Conservation (phyloP, 257 asterid genomes). For the Solanum gandarillasii region DNA sequence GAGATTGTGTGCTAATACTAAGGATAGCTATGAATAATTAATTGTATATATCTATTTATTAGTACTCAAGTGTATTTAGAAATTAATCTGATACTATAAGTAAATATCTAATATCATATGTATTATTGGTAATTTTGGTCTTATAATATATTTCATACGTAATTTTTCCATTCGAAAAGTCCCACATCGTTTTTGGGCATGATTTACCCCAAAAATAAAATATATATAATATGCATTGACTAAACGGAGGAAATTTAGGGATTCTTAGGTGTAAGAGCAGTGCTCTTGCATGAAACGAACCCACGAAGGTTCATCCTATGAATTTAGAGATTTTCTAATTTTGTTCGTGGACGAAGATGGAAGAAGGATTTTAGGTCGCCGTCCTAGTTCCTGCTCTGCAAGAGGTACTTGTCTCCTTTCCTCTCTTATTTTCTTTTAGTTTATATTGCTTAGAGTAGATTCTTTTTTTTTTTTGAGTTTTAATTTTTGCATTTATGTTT, state of each 20-base stretch:
- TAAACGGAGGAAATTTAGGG: background rate
- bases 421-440: background rate
- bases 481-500: background rate
- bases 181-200: background rate
- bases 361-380: background rate
- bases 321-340: background rate
- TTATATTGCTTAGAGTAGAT: background rate
- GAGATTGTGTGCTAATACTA: background rate
- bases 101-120: background rate
- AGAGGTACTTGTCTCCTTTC: background rate
- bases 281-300: background rate
- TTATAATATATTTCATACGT: too few species aligned
- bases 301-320: background rate
- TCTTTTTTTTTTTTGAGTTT: too few species aligned
- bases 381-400: background rate
- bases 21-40: background rate
- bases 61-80: background rate
- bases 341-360: background rate
- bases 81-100: too few species aligned
- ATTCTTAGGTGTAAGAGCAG: background rate
- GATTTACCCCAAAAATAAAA: background rate
- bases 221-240: background rate
- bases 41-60: background rate
- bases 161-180: background rate
- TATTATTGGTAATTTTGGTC: background rate